These are phyloP conservation scores for Boechera divaricarpa DNA, from an alignment of 345 rosid species.

Conservation along the genomic window DNA sequence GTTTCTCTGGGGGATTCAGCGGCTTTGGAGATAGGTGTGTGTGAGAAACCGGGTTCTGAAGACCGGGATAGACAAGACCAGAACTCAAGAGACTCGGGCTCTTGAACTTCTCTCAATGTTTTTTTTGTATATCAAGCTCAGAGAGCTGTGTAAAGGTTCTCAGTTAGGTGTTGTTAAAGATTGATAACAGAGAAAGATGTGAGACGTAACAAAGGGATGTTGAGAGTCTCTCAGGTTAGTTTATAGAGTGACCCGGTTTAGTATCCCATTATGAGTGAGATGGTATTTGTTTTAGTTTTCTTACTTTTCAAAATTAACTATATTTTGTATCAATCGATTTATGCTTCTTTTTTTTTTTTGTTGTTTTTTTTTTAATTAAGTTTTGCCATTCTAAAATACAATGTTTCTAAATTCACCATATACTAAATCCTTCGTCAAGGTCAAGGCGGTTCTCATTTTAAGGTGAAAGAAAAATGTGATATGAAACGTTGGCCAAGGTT, in stretches of 20 bases:
- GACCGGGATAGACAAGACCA: slow-evolving; percentile 6
- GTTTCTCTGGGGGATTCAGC: slow-evolving; percentile 29
- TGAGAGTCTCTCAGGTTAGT: slow-evolving; percentile 18
- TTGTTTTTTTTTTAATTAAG: neutral
- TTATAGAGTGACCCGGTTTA: slow-evolving; percentile 20
- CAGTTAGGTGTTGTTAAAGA: slow-evolving; percentile 26
- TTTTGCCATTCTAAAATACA: neutral
- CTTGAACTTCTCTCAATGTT: slow-evolving; percentile 29
- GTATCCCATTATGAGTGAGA: slow-evolving; percentile 1
- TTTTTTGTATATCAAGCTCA: slow-evolving; percentile 41
- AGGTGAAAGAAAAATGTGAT: no score
- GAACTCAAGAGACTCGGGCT: slow-evolving; percentile 24
- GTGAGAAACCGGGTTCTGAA: slow-evolving; percentile 28
- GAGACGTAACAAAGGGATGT: slow-evolving; percentile 27
- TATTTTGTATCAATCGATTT: slow-evolving; percentile 11
- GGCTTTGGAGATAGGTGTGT: slow-evolving; percentile 6
- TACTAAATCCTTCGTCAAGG: no score
- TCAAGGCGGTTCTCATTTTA: neutral
- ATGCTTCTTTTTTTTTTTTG: neutral
- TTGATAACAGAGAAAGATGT: slow-evolving; percentile 7
- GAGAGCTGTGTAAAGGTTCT: slow-evolving; percentile 39
- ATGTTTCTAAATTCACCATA: neutral
- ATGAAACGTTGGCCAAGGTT: neutral
- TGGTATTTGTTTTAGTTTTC: neutral
- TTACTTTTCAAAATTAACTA: neutral